Evolutionary conservation across 371 early-diverging fungal species (phyloP), one percentile per base, ranked within the genome.

Genomic region (Polyrhizophydium stewartii): DNA sequence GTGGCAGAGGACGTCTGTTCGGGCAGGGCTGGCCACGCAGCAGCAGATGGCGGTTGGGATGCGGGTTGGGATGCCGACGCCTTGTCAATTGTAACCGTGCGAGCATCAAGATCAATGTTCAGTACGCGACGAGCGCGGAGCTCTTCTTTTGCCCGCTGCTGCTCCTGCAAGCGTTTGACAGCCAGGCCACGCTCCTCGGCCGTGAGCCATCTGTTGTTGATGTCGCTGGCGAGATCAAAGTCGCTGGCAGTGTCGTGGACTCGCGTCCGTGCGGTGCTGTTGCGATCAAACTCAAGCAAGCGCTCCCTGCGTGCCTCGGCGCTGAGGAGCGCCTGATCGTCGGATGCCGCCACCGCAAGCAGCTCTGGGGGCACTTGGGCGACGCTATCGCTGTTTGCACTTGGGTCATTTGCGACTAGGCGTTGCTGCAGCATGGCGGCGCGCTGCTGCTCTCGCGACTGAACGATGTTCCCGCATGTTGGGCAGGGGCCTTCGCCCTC

Each of bases 401-500:
- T 38, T 64, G 59, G 32, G 52, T 27, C 6, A 35, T 22, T 40
- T 9, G 27, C 19, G 28, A 10, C 16, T 7, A 12, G 12, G 28
- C 19, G 7, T 6, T n/a, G 19, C 40, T 22, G 27, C 45, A 21
- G 55, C 37, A 50, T 51, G 1, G 35, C 35, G 35, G 35, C 35
- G 13, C 58, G 58, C 53, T 89, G 61, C 53, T 78, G 75, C 35
- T 66, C 53, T 7, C 62, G 60, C 0, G 72, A 70, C 32, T 88
- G 71, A 0, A 94, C 90, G 0, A 84, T 78, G 10, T 74, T 77
- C 3, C 85, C 87, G 68, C 96, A 95, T 60, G 83, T 87, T 37
- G 88, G 84, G 66, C 96, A 95, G 7, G 92, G 89, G 0, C 93
- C 94, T 0, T 87, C 82, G 0, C 93, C 93, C 63, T 95, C 94